Evolutionary conservation across 2,329 filamentous ascomycete species (phyloP), one percentile per base, ranked within the genome.

Genomic region (Arthrobotrys musiformis): DNA sequence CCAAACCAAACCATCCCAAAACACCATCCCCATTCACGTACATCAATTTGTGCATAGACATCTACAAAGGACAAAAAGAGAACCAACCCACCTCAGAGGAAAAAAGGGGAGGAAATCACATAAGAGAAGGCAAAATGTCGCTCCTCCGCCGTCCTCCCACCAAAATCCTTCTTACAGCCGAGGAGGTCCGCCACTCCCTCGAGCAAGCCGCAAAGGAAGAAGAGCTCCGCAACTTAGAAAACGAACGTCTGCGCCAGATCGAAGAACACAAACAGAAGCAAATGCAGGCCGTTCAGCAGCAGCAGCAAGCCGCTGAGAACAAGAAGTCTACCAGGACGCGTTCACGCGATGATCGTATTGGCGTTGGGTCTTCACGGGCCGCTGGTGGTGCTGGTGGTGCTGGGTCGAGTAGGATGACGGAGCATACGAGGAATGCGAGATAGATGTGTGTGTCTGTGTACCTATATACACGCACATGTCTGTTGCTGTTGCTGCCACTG

Each of bases 71-170:
- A 40, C 42, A 46, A 46, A n/a, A n/a, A n/a, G n/a, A n/a, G n/a
- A n/a, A 7, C 42, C 24, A n/a, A n/a, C 8, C 15, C 30, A 8
- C 33, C 40, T 8, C 40, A 4, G n/a, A 46, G 24, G 24, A 19
- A 13, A 11, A 40, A 15, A 40, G 37, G 13, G 37, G 15, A n/a
- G 13, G 37, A 40, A 8, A n/a, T 6, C 11, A 15, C 11, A 46
- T 2, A 46, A 46, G 1, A 46, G 4, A 19, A 7, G 42, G 24
- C n/a, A 26, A 63, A 15, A 76, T 66, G 67, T 74, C 58, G 26
- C 70, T 91, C 89, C 89, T 91, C 80, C 89, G 90, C 80, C 88
- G 91, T 52, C 87, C 89, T 15, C 87, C 91, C 9, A 93, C 91
- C 54, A 88, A 88, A 13, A 88, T 93, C 78, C 85, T 87, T 67